Conservation (phyloP, 148 eudicot species). For the Fagopyrum tataricum region DNA sequence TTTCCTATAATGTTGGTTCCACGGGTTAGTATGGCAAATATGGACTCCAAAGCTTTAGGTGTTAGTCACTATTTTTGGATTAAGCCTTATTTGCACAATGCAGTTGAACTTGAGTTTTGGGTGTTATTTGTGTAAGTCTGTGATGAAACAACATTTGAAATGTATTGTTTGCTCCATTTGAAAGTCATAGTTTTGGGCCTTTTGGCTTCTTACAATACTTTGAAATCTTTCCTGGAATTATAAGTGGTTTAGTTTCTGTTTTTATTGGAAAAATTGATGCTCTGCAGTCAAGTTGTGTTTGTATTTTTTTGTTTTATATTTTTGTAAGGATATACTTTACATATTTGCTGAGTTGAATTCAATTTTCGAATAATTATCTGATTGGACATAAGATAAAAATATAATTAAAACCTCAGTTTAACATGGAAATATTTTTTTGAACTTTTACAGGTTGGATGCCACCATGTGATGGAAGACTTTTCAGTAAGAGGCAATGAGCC, state of each 20-base stretch:
- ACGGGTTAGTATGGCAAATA: not conserved
- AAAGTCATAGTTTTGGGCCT: not conserved
- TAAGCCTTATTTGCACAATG: not conserved
- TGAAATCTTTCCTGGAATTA: not conserved
- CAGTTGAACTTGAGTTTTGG: not conserved
- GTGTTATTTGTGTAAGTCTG: not conserved
- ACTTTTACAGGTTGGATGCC: constrained; percentile 56
- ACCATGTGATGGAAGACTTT: constrained; percentile 71
- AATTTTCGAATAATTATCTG: not conserved
- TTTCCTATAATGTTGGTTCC: not conserved
- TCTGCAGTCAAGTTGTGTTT: not conserved
- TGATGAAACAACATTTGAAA: not conserved
- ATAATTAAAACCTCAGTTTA: not conserved
- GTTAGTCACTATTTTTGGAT: not conserved
- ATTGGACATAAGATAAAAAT: not conserved
- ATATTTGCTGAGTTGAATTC: not conserved
- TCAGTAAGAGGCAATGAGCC: constrained; percentile 87
- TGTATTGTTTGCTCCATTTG: not conserved
- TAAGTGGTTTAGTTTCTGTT: not conserved
- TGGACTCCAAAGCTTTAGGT: not conserved
- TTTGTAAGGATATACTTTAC: not conserved
- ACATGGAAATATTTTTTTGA: not conserved
- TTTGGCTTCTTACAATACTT: not conserved
- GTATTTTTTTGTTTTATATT: not conserved
- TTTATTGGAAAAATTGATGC: not conserved